Evolutionary conservation across 495 filamentous ascomycete species (phyloP).

Genomic region (Aspergillus wentii): DNA sequence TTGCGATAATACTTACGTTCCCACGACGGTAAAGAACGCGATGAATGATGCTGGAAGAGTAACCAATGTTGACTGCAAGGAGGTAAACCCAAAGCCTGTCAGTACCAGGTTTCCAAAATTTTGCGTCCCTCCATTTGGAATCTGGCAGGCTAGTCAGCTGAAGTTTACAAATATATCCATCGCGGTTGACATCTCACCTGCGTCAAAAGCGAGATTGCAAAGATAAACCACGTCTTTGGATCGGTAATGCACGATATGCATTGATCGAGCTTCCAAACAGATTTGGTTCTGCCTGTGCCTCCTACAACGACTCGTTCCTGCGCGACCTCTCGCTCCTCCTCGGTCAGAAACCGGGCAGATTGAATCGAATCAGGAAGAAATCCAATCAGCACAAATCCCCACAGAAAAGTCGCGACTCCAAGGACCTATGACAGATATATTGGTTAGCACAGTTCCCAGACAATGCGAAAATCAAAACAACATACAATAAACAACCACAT

Average conservation of each 20-base stretch:
- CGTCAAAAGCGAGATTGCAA: conserved; percentile 50
- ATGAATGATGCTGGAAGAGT: conserved; percentile 38
- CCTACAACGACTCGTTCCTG: conserved; percentile 41
- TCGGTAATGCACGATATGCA: conserved; percentile 48
- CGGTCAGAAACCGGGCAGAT: conserved; percentile 51
- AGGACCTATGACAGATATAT: no score
- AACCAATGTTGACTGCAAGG: conserved; percentile 36
- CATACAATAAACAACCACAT: conserved; percentile 44
- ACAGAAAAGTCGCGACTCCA: conserved; percentile 49
- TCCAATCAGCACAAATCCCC: conserved; percentile 47
- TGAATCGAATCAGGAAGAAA: conserved; percentile 59
- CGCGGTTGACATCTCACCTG: no score
- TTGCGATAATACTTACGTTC: no score
- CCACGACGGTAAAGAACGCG: conserved; percentile 26
- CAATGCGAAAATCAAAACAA: conserved; percentile 11
- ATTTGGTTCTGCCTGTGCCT: conserved; percentile 41
- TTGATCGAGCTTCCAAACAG: conserved; percentile 53
- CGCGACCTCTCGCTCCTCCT: conserved; percentile 51
- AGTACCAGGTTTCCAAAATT: conserved; percentile 44
- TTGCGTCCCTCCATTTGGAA: conserved; percentile 40
- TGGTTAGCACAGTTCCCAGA: not conserved
- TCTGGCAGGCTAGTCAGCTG: no score
- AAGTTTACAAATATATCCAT: no score
- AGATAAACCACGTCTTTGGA: conserved; percentile 57
- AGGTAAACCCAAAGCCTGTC: conserved; percentile 38